Base-by-base conservation (phyloP, 2,329 filamentous ascomycete genomes). In the Tolypocladium capitatum region DNA sequence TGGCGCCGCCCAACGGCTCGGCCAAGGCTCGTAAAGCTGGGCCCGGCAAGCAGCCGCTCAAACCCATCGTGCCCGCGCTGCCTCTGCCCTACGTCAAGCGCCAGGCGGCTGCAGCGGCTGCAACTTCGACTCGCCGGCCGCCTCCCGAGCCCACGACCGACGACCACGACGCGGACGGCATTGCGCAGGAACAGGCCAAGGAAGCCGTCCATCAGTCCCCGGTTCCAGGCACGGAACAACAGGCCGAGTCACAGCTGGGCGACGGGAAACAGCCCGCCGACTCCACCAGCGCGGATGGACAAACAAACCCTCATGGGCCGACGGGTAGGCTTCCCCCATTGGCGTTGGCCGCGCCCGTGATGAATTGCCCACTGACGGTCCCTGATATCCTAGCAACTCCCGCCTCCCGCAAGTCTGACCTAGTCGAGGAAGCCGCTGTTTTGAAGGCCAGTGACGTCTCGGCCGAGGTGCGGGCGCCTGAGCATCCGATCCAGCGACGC, bases 81-180 rank as follows among this genome's bases (percentile, higher is more conserved):
- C 67, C 67, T 44, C 53, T 69, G 51, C 63, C 63, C 18, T 60
- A 66, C 51, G 58, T 64, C 45, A 69, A 66, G 53, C 64, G 65
- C 48, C 60, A 67, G 53, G 60, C 62, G 48, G 55, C 61, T 21
- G 58, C 63, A 34, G 58, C 62, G 31, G 58, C 58, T 45, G 57
- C 62, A 48, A 28, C 35, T 20, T 34, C 48, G 13, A 27, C 36
- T 52, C 59, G 27, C 54, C 54, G 48, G 48, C 54, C 24, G 47
- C 50, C 27, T 38, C 46, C 46, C 33, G 32, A 49, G 32, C 20
- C 36, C 24, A 16, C 30, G 16, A 32, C 31, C 38, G 35, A 49
- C 6, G 42, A 44, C 13, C 41, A 43, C 8, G 16, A 40, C n/a
- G 28, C 20, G 2, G 46, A 47, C 43, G 43, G 45, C 16, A 18